Conservation (phyloP, 1,284 basidiomycete genomes). For the Irpex rosettiformis region DNA sequence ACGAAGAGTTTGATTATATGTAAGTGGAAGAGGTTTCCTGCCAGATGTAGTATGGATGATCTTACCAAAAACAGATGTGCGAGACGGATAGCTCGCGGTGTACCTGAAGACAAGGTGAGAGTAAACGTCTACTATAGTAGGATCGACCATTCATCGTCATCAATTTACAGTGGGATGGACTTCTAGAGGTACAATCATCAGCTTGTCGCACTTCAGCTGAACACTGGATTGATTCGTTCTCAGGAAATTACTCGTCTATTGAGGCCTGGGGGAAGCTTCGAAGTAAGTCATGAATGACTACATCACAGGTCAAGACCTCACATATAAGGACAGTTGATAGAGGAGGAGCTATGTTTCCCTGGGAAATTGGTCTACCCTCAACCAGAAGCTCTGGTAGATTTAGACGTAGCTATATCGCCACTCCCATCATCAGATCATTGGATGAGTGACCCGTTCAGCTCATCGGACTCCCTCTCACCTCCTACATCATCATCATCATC, state of each 20-base stretch:
- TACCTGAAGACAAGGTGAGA: constrained; percentile 71
- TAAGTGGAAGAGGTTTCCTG: constrained; percentile 39
- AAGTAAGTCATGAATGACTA: constrained; percentile 35
- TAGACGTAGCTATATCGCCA: constrained; percentile 5
- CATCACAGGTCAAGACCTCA: background rate
- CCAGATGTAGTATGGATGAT: too few species aligned
- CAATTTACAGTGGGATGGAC: constrained; percentile 4
- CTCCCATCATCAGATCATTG: constrained; percentile 5
- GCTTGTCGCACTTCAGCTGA: constrained; percentile 1
- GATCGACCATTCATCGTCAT: constrained; percentile 51
- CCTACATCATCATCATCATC: background rate
- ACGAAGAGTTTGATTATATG: constrained; percentile 73
- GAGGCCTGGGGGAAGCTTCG: constrained; percentile 64
- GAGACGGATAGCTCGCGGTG: constrained; percentile 64
- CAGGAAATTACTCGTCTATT: constrained; percentile 61
- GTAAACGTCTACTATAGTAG: too few species aligned
- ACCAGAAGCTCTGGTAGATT: background rate
- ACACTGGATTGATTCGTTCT: background rate
- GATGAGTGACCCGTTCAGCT: background rate
- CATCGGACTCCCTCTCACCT: constrained; percentile 2
- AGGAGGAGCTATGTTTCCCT: constrained; percentile 70
- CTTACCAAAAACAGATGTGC: too few species aligned
- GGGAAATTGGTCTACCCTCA: constrained; percentile 33
- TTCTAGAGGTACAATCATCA: background rate
- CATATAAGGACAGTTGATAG: constrained; percentile 46